Evolutionary conservation across 805 yeast genomes (phyloP), one percentile per base, ranked within the genome.

Genomic region (Wickerhamomyces chambardii): DNA sequence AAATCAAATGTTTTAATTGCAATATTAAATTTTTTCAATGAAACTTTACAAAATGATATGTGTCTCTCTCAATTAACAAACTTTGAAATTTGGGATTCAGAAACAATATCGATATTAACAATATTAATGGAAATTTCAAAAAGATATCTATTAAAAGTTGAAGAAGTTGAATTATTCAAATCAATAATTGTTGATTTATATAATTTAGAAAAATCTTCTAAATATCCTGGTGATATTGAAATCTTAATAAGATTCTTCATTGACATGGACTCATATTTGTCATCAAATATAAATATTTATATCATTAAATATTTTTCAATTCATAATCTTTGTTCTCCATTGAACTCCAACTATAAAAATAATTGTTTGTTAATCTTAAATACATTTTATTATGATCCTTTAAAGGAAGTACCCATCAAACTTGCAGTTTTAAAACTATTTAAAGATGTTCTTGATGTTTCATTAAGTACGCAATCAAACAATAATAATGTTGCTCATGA

Each of bases 241-340:
- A 53, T 51, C 10, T 44, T 75, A 22, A 53, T 73, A 2, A 51
- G 53, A 2, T 65, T 72, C 30, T 64, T 70, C 30, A 42, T 70
- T 25, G 43, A 45, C 5, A 49, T 68, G 43, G 44, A 68, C 15
- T 54, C 51, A 4, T 51, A 52, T 33, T 42, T 75, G 19, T 56
- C 66, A 10, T 56, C 58, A 1, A 55, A 52, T 4, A 1, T n/a
- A 32, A 56, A 59, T 10, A 43, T 53, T 5, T 64, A 60, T 34
- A 65, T 82, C 4, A 50, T 81, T 19, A 53, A 60, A 3, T 67
- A 59, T 43, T 78, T 73, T 48, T 55, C 58, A 4, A 59, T 62
- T 11, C 71, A 72, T 35, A 65, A 68, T 35, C 47, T 67, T 22
- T 80, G 89, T 47, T 64, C 77, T 3, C 70, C 75, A 10, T 50